A percentile compares a stretch with the other conserved stretches of the same genome.
Conservation (phyloP, 768 basidiomycete genomes). For the Pleurotus giganteus region DNA sequence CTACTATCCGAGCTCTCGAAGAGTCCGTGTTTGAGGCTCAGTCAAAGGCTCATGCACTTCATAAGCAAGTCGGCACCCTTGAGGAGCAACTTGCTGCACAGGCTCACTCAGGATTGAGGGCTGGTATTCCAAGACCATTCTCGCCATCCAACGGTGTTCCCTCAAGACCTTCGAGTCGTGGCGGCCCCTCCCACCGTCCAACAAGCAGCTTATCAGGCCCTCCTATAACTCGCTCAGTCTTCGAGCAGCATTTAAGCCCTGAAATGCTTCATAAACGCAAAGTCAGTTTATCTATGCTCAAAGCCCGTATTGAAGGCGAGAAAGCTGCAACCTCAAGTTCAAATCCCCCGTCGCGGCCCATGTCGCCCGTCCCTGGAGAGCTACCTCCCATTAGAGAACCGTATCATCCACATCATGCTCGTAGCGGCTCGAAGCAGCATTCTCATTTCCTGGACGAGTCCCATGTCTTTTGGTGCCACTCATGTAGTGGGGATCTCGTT, state of each 20-base stretch:
- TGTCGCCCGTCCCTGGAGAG: conserved; percentile 52
- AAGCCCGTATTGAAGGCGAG: conserved; percentile 87
- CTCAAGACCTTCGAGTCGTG: conserved; percentile 45
- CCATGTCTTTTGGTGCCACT: conserved; percentile 87
- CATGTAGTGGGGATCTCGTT: conserved; percentile 79
- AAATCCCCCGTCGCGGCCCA: conserved; percentile 45
- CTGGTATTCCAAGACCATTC: conserved; percentile 40
- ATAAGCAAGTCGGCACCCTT: conserved; percentile 62
- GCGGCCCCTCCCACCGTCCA: conserved; percentile 33
- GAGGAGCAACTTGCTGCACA: conserved; percentile 61
- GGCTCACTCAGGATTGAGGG: conserved; percentile 39
- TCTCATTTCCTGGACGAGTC: conserved; percentile 85
- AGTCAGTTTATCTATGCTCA: conserved; percentile 85
- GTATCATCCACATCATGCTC: conserved; percentile 18
- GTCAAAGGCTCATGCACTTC: conserved; percentile 60
- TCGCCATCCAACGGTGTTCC: conserved; percentile 38
- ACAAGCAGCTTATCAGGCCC: conserved; percentile 34
- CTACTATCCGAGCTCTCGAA: conserved; percentile 77
- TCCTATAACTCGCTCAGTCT: conserved; percentile 53
- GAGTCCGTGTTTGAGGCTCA: conserved; percentile 72
- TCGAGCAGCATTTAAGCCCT: conserved; percentile 69
- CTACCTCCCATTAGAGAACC: conserved; percentile 27
- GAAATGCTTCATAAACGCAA: conserved; percentile 81
- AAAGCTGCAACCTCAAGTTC: conserved; percentile 37
- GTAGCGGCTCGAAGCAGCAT: conserved; percentile 34